Evolutionary conservation across 352 stramenopile genomes (phyloP), one percentile per base, ranked within the genome.

Genomic region (Pythium sukuiense): DNA sequence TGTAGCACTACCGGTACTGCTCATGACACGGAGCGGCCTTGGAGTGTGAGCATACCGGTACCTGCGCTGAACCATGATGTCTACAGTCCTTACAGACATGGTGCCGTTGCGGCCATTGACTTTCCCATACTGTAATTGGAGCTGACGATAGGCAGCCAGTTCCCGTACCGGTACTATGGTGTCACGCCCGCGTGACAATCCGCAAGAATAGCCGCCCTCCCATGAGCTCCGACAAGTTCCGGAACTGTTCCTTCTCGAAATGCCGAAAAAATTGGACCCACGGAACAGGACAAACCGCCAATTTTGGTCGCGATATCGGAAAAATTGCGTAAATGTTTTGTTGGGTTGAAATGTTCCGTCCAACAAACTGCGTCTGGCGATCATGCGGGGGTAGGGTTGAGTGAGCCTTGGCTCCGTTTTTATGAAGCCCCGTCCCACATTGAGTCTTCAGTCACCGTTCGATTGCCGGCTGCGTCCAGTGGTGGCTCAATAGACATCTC

Each of bases 341-440:
- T 24, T 48, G 14, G 39, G 14, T 48, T 48, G 39, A 48, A 48
- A 16, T 48, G 39, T 48, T 48, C 12, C 39, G 39, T 48, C 39
- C 39, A 48, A 48, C 39, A 48, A 4, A 13, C 24, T 48, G 7
- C 37, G 53, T 45, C 65, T 67, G 58, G 49, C 64, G 64, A 71
- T 54, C 56, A 63, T 66, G 29, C 6, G 52, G 57, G 65, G 58
- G 1, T 72, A 64, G 65, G 65, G 53, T 12, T 11, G 18, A n/a
- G 24, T 32, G 33, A 29, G n/a, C 16, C 61, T 43, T 69, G 70
- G 63, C 71, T 81, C 63, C 74, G 69, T 79, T 82, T 85, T 71
- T 85, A 82, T 85, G 77, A 69, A 74, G 65, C 76, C 64, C 49
- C 59, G 64, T 71, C 64, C 39, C 64, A 59, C 58, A 46, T 37